Evolutionary conservation across 2,329 filamentous ascomycete genomes (phyloP).

Genomic region (Penicillium vulpinum): DNA sequence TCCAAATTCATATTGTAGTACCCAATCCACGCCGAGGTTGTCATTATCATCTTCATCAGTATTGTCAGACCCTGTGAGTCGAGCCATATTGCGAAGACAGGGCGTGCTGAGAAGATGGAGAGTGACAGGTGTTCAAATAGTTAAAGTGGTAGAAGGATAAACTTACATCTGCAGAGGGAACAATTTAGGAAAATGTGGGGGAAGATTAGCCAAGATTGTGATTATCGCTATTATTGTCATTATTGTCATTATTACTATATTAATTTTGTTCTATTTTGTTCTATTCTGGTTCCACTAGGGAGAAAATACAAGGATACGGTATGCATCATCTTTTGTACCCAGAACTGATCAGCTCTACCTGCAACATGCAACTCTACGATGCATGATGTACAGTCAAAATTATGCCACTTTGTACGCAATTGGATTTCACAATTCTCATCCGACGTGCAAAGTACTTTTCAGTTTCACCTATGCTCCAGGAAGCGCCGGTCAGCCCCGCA

Average conservation of each 20-base stretch:
- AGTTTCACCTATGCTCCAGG: not conserved
- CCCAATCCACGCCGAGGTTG: conserved; percentile 80
- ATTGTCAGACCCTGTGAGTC: conserved; percentile 24
- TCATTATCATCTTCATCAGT: conserved; percentile 51
- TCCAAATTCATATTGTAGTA: conserved; percentile 75
- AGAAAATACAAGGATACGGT: not conserved
- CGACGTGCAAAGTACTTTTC: not conserved
- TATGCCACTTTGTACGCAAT: not conserved
- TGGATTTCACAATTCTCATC: not conserved
- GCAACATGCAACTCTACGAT: not conserved
- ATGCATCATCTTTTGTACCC: not conserved
- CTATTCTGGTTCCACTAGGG: not conserved
- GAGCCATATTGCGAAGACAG: conserved; percentile 24
- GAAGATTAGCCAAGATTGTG: not conserved
- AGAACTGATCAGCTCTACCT: not conserved
- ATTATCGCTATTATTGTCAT: not conserved
- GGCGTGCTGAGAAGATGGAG: not conserved
- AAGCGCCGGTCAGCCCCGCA: conserved; percentile 10
- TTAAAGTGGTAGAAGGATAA: not conserved
- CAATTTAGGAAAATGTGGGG: not conserved
- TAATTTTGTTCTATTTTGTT: not conserved
- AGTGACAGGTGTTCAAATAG: not conserved
- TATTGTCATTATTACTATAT: not conserved
- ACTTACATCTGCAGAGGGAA: not conserved
- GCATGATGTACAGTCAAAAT: not conserved